Evolutionary conservation across 1,139 yeast species (phyloP), one percentile per base, ranked within the genome.

Genomic region (Hyphopichia buzzinii): DNA sequence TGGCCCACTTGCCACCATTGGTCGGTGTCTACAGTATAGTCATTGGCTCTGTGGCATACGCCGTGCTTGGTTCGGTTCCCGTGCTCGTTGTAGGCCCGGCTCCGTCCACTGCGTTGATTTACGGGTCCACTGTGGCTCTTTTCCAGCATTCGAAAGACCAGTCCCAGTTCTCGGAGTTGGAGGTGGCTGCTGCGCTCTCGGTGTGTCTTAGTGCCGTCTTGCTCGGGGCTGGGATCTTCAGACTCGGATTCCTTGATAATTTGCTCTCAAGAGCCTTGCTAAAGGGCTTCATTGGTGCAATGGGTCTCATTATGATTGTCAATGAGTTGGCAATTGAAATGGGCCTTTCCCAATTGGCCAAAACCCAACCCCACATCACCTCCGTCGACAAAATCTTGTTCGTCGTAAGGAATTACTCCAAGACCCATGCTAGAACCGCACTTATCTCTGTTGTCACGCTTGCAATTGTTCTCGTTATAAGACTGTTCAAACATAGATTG

Each of bases 261-360:
- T 59, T 63, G 12, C 48, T 63, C 30, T 56, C 62, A 22, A 46
- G 67, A 24, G 59, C 67, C 1, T 43, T 63, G 13, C 43, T 63
- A 10, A 62, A 62, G 37, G 68, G 68, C 1, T 63, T 62, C 30
- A 44, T 63, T 13, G 67, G 62, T 2, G 67, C 67, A 13, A 59
- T 63, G 63, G 68, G 67, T 5, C 40, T 58, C 8, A 57, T 62
- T 24, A 62, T 63, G 67, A 60, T 63, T 23, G 46, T 57, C 12
- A 61, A 54, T 39, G 64, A 62, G 40, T 40, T 63, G 6, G 50
- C 54, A 16, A 49, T 57, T 5, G 65, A 63, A 41, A 37, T 59
- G 54, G 67, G 67, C 1, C 44, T 60, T 17, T 44, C 36, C 10
- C 39, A 50, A 28, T 42, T 52, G 36, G 41, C 57, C 3, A 22